phyloP scores from a whole-genome alignment of 73 alveolate genomes.

The Paramecium bursaria region DNA sequence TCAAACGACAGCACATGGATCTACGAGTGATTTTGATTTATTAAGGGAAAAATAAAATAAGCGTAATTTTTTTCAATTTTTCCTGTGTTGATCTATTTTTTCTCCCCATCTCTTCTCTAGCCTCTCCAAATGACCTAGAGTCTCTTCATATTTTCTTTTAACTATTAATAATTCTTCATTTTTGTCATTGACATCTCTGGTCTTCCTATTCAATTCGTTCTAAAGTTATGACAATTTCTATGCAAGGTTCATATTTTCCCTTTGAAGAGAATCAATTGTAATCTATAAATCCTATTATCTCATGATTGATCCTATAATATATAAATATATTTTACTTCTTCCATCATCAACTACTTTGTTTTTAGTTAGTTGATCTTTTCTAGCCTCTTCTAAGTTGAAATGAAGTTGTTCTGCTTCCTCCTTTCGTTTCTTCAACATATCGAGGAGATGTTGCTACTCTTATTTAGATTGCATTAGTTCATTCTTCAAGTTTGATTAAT shows the following conservation, averaged over 20 bases:
- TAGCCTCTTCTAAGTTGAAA: slow-evolving; percentile 22
- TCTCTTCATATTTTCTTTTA: slow-evolving; percentile 56
- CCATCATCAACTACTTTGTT: slow-evolving; percentile 2
- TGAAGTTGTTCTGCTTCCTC: slow-evolving; percentile 53
- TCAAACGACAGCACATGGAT: slow-evolving; percentile 91
- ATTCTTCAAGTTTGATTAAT: not conserved
- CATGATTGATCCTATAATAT: slow-evolving; percentile 22
- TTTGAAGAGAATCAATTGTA: slow-evolving; percentile 25
- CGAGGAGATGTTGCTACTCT: slow-evolving; percentile 9
- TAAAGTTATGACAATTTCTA: not conserved
- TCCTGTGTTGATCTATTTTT: slow-evolving; percentile 53
- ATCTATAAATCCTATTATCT: slow-evolving; percentile 38
- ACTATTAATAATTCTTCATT: slow-evolving; percentile 19
- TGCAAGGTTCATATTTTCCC: slow-evolving; percentile 29
- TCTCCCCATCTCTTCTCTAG: slow-evolving; percentile 51
- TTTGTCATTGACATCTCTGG: slow-evolving; percentile 18
- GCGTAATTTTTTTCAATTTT: slow-evolving; percentile 23
- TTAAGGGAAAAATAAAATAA: too few species aligned
- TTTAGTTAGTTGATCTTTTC: slow-evolving; percentile 28
- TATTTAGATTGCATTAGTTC: slow-evolving; percentile 52
- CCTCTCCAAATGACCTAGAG: not conserved
- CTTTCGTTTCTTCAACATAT: slow-evolving; percentile 36
- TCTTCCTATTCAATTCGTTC: slow-evolving; percentile 6
- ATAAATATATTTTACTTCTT: not conserved
- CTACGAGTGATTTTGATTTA: slow-evolving; percentile 96